phyloP scores from a whole-genome alignment of 768 basidiomycete species.

The Pisolithus tinctorius region DNA sequence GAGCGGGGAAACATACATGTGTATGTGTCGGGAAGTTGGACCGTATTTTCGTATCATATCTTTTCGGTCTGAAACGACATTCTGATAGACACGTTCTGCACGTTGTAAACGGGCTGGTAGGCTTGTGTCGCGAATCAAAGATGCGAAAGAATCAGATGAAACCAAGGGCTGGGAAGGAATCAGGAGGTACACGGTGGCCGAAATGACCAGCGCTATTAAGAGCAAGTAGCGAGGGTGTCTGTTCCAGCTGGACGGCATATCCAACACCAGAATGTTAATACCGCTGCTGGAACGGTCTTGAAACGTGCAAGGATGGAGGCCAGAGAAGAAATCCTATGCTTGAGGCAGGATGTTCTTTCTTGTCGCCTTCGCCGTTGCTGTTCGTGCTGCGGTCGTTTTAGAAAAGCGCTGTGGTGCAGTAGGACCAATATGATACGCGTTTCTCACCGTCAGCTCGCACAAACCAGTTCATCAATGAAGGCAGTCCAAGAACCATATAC shows the following conservation, averaged over 20 bases:
- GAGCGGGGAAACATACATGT: slow-evolving; percentile 30
- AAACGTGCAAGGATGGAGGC: too few relatives aligned
- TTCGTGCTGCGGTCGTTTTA: too few relatives aligned
- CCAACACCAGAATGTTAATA: not conserved
- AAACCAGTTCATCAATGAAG: too few relatives aligned
- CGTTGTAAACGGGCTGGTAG: slow-evolving; percentile 36
- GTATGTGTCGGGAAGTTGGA: slow-evolving; percentile 40
- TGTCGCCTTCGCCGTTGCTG: too few relatives aligned
- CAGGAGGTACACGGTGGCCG: slow-evolving; percentile 43
- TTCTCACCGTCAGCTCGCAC: too few relatives aligned
- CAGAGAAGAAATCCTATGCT: too few relatives aligned
- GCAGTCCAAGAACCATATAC: too few relatives aligned
- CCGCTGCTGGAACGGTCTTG: not conserved
- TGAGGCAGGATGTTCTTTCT: too few relatives aligned
- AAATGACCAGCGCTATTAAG: slow-evolving; percentile 34
- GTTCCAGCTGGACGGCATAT: slow-evolving; percentile 28
- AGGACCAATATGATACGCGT: too few relatives aligned
- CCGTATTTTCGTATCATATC: slow-evolving; percentile 50
- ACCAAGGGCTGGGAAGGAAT: slow-evolving; percentile 27
- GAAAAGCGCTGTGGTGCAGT: too few relatives aligned
- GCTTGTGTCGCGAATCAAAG: slow-evolving; percentile 25
- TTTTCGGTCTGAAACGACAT: slow-evolving; percentile 34
- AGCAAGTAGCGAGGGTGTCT: slow-evolving; percentile 51
- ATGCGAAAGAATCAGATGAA: slow-evolving; percentile 16
- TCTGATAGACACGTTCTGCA: slow-evolving; percentile 41